Base-by-base conservation (phyloP, 441 rosid species). In the Gossypium davidsonii region DNA sequence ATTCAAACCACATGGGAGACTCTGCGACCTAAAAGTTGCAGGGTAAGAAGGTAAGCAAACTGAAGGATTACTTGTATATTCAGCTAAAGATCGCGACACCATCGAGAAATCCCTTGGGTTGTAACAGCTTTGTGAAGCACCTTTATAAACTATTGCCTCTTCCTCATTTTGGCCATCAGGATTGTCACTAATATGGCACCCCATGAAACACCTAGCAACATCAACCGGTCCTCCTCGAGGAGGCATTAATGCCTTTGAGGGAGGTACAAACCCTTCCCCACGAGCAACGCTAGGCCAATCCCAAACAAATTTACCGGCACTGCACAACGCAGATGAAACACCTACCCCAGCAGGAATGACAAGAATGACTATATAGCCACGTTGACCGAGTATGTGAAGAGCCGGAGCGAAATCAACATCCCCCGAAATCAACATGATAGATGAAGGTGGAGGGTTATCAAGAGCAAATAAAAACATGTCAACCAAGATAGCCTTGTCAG, bases 401-500 rank as follows among this genome's bases (percentile, higher is more conserved):
- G 99, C 97, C 0, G 99, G 97, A 25, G 99, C 86, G 55, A 93
- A 95, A 85, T 95, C 99, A 3, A 95, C 97, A 67, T 95, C 99
- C 48, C 99, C 98, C 0, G 99, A 88, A n/a, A 95, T 89, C 31
- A 95, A 87, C 86, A 95, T 79, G 72, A 95, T 90, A 6, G 96
- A 89, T 1, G 98, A 83, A 58, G 99, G 98, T 0, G 97, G 93
- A 3, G 85, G 92, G 71, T 95, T 84, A 81, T 95, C 98, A 1
- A 95, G 97, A 4, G 90, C 95, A 80, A 95, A 95, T 70, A 95
- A 85, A 76, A 95, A 95, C 99, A 95, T 91, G 79, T 95, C 99
- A 15, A 95, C 86, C 78, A 95, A 74, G 75, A 95, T 95, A 37
- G 99, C 99, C 79, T 91, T 95, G 77, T 95, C 99, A 53, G 99